phyloP scores from a whole-genome alignment of 2,329 filamentous ascomycete genomes.

The Ophiostoma tasmaniense region DNA sequence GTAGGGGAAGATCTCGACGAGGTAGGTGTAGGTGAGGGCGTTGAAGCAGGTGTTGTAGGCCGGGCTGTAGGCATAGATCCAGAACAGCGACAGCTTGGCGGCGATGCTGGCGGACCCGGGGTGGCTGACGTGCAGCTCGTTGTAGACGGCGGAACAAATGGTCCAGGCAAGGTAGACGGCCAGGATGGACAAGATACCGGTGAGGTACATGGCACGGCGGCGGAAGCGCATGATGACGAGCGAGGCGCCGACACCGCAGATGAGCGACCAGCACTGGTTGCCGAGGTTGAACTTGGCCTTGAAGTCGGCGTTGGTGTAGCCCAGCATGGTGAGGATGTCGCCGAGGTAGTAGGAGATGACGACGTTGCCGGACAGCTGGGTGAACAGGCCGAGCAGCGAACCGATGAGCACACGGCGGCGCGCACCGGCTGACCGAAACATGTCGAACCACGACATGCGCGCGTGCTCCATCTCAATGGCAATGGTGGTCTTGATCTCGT shows the following conservation, averaged over 20 bases:
- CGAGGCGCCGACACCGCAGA: conserved; percentile 36
- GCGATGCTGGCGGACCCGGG: conserved; percentile 25
- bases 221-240: conserved; percentile 37
- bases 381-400: conserved; percentile 43
- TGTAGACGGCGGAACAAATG: conserved; percentile 32
- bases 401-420: conserved; percentile 42
- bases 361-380: conserved; percentile 46
- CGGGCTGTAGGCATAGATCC: conserved; percentile 52
- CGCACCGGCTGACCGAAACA: conserved; percentile 43
- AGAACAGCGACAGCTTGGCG: conserved; percentile 40
- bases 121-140: neutral
- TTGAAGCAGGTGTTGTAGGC: conserved; percentile 60
- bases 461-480: conserved; percentile 45
- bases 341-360: conserved; percentile 44
- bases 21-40: conserved; percentile 49
- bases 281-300: conserved; percentile 39
- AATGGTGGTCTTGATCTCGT: conserved; percentile 50
- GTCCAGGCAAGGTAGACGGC: conserved; percentile 41
- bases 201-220: conserved; percentile 43
- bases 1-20: conserved; percentile 28
- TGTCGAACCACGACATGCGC: conserved; percentile 41
- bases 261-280: conserved; percentile 39
- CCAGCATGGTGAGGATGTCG: conserved; percentile 38
- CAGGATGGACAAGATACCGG: conserved; percentile 43
- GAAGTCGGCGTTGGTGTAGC: conserved; percentile 34